Evolutionary conservation across 495 filamentous ascomycete genomes (phyloP), one percentile per base, ranked within the genome.

Genomic region (Lasiosphaeria miniovina): DNA sequence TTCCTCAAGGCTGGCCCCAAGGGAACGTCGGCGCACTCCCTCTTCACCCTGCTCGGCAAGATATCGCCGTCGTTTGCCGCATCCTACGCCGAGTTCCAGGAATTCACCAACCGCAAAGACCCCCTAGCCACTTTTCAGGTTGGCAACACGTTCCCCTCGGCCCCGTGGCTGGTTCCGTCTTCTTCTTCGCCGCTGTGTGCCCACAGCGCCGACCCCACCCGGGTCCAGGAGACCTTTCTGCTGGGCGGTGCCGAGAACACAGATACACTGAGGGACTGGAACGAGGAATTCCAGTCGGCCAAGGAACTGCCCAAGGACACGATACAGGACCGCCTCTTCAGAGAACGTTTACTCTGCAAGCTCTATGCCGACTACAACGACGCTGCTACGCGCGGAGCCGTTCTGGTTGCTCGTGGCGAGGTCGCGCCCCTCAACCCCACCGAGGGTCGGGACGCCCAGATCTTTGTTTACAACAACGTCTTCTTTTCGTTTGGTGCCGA

Each of bases 401-500:
- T 96, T 36, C 75, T 98, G 48, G 92, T 99, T 58, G 93, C 91
- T 32, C 85, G 89, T 57, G 95, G 93, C 40, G 95, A 99, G 72
- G 86, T 99, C 55, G 88, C 92, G 38, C 91, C 95, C n/a, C 76
- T 99, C 54, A 99, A 99, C 74, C 95, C 95, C 8, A 98, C 93
- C 1, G 95, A 99, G 74, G 86, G 79, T 52, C 83, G 80, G 50
- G 92, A 98, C 72, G 95, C 95, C 3, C 95, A 98, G 76, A 99
- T 99, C 62, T 99, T 96, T 70, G 92, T 99, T 14, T 98, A 97
- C 76, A 98, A 98, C 79, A 98, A 98, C 75, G 89, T 99, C 59
- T 99, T 99, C 79, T 98, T 93, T 79, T 98, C 94, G 3, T 97
- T 96, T 67, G 95, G 95, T 62, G 94, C 93, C 46, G 95, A 99